Percentiles rank a stretch among this genome's conserved stretches.
phyloP scores from a whole-genome alignment of 768 basidiomycete genomes.

The Mycena galopus region DNA sequence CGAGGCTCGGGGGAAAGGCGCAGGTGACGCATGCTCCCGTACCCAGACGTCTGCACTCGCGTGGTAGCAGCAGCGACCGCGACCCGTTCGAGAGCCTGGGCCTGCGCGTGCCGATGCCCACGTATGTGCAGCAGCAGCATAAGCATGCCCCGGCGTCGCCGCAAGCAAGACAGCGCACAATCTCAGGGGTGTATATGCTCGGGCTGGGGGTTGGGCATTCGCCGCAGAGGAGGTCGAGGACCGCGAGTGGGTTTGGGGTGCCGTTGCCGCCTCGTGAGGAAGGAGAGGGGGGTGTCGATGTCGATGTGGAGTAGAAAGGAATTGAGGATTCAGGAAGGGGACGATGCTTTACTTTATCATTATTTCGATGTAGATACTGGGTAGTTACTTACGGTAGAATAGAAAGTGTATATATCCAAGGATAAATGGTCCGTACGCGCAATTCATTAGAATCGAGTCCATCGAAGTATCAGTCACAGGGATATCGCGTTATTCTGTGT shows the following conservation, averaged over 20 bases:
- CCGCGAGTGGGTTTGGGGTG: slow-evolving; percentile 31
- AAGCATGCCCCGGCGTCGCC: not conserved
- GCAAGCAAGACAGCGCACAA: slow-evolving; percentile 26
- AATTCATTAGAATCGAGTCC: too few species aligned
- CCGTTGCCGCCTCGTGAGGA: not conserved
- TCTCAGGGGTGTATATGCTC: slow-evolving; percentile 37
- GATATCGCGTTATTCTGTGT: too few species aligned
- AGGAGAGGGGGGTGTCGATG: not conserved
- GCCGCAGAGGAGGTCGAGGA: slow-evolving; percentile 12
- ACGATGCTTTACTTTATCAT: not conserved
- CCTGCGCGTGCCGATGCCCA: slow-evolving; percentile 33
- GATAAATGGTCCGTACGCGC: too few species aligned
- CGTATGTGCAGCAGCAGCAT: slow-evolving; percentile 18
- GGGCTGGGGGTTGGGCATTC: slow-evolving; percentile 26
- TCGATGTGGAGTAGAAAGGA: slow-evolving; percentile 8
- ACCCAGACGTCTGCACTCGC: too few species aligned
- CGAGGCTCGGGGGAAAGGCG: slow-evolving; percentile 3
- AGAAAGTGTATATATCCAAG: too few species aligned
- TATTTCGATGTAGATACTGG: not conserved
- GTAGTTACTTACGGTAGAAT: not conserved
- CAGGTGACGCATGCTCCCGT: too few species aligned
- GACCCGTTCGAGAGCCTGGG: slow-evolving; percentile 30
- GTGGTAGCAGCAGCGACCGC: too few species aligned
- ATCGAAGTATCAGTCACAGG: too few species aligned
- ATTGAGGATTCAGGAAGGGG: not conserved